A percentile compares a stretch with the other conserved stretches of the same genome.
phyloP scores from a whole-genome alignment of 768 basidiomycete genomes.

The Kwoniella sp. region DNA sequence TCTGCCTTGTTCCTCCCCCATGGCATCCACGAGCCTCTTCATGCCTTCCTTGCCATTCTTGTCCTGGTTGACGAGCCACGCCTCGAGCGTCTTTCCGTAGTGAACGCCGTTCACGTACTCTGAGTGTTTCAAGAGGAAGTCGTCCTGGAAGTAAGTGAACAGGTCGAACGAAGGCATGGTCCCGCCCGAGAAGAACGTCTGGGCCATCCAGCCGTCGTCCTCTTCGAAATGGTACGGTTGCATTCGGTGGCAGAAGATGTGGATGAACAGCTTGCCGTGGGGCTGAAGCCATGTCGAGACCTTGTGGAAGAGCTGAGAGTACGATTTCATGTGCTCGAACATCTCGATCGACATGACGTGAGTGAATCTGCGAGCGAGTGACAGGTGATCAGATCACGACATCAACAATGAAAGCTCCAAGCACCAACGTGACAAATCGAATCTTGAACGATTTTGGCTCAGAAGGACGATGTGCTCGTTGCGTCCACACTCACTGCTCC shows the following conservation, averaged over 20 bases:
- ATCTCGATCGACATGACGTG: conserved; percentile 73
- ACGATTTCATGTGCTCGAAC: conserved; percentile 78
- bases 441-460: too few relatives aligned
- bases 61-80: conserved; percentile 69
- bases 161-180: conserved; percentile 66
- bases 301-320: conserved; percentile 66
- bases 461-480: not conserved
- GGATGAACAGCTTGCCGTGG: conserved; percentile 66
- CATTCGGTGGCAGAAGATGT: conserved; percentile 69
- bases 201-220: conserved; percentile 73
- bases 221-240: conserved; percentile 72
- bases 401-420: not conserved
- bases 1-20: conserved; percentile 62
- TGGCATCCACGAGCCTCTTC: conserved; percentile 61
- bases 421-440: not conserved
- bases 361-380: conserved; percentile 62
- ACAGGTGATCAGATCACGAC: not conserved
- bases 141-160: conserved; percentile 66
- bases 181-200: conserved; percentile 74
- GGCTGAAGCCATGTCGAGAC: conserved; percentile 69
- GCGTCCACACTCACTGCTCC: conserved; percentile 57
- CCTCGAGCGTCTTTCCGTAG: conserved; percentile 68
- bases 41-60: conserved; percentile 62
- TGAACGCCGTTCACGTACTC: conserved; percentile 69
- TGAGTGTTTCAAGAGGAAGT: conserved; percentile 64